Conservation (phyloP, 1,284 basidiomycete genomes). For the Stygiomarasmius scandens region DNA sequence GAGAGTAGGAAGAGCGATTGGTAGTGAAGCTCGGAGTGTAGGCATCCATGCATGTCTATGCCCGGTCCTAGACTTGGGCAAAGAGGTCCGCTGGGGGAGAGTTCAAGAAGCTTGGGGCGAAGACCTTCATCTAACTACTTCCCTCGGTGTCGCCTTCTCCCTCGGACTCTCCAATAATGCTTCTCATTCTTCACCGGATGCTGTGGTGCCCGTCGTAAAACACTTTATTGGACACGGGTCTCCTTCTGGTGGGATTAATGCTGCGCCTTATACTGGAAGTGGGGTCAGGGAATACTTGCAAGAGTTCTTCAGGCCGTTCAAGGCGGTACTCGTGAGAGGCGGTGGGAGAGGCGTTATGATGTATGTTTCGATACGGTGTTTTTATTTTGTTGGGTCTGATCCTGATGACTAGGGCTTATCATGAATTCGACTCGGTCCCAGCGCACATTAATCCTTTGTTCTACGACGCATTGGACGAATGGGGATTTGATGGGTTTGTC, state of each 20-base stretch:
- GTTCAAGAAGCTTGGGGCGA: conserved; percentile 33
- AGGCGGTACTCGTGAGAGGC: conserved; percentile 29
- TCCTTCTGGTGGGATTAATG: conserved; percentile 29
- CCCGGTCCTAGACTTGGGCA: conserved; percentile 32
- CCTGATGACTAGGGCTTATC: conserved; percentile 24
- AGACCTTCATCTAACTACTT: conserved; percentile 28
- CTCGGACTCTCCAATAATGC: conserved; percentile 30
- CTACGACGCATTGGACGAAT: conserved; percentile 26
- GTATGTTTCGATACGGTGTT: conserved; percentile 15
- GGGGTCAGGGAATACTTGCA: conserved; percentile 28
- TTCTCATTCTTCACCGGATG: conserved; percentile 28
- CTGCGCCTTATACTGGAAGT: conserved; percentile 30
- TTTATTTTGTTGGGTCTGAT: background rate
- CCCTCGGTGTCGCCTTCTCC: conserved; percentile 31
- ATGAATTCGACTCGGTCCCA: conserved; percentile 30
- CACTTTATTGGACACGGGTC: conserved; percentile 34
- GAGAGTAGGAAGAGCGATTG: conserved; percentile 29
- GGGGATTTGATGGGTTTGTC: conserved; percentile 30
- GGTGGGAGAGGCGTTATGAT: conserved; percentile 32
- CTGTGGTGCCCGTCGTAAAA: conserved; percentile 32
- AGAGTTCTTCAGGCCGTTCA: conserved; percentile 33
- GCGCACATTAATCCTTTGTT: conserved; percentile 27
- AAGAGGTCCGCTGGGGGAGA: conserved; percentile 33
- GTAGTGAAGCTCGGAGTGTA: conserved; percentile 29
- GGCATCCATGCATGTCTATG: conserved; percentile 33